These are phyloP conservation scores for Urostyla sp. DNA, from an alignment of 73 alveolate genomes.

Conservation along the genomic window DNA sequence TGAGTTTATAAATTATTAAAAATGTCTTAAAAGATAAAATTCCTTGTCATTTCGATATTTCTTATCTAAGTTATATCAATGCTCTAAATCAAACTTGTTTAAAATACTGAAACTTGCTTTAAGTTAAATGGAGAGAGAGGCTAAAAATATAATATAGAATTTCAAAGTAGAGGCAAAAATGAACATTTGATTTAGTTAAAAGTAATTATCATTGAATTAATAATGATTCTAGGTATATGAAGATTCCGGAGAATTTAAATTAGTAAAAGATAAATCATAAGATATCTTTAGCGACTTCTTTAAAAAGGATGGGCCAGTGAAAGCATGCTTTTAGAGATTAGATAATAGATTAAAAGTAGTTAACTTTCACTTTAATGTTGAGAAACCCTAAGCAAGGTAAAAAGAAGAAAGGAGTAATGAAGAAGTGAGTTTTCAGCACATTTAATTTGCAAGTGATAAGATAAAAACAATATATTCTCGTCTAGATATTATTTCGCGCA, in stretches of 20 bases:
- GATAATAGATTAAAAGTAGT: not conserved
- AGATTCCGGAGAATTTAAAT: not conserved
- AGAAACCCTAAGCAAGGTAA: not conserved
- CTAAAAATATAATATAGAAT: conserved; percentile 1
- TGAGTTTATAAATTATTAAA: too few relatives aligned
- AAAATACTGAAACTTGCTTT: too few relatives aligned
- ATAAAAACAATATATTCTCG: not conserved
- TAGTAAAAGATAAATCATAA: not conserved
- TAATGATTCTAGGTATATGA: not conserved
- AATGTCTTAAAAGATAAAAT: too few relatives aligned
- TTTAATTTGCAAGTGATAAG: conserved; percentile 6
- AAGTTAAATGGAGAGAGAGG: conserved; percentile 14
- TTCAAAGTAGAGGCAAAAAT: conserved; percentile 12
- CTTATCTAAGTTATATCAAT: too few relatives aligned
- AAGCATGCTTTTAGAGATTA: not conserved
- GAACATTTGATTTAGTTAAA: not conserved
- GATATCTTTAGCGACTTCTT: not conserved
- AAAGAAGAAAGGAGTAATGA: not conserved
- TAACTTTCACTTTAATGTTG: not conserved
- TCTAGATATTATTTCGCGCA: not conserved
- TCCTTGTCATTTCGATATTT: too few relatives aligned
- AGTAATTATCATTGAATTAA: not conserved
- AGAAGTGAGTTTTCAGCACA: not conserved
- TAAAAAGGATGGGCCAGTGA: not conserved
- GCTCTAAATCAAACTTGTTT: too few relatives aligned